These are phyloP conservation scores for Metschnikowia matae DNA, from an alignment of 805 yeast species.

Conservation along the genomic window DNA sequence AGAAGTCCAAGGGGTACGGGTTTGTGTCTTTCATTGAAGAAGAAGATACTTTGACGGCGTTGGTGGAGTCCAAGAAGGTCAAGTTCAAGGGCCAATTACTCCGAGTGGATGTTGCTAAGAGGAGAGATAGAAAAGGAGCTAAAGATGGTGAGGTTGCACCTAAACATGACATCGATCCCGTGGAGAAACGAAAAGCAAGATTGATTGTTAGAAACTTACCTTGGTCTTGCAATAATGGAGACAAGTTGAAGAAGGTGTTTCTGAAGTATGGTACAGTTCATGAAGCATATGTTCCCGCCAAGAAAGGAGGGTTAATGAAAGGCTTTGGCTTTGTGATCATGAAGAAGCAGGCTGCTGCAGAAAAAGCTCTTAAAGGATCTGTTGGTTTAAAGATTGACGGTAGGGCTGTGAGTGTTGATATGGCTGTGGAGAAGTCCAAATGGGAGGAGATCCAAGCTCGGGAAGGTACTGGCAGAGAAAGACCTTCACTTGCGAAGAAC, in stretches of 20 bases:
- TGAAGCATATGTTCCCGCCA: slow-evolving; percentile 86
- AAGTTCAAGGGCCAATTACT: slow-evolving; percentile 65
- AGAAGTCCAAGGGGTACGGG: slow-evolving; percentile 89
- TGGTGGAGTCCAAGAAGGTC: slow-evolving; percentile 58
- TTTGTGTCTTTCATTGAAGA: slow-evolving; percentile 85
- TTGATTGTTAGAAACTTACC: slow-evolving; percentile 89
- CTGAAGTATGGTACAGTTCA: slow-evolving; percentile 78
- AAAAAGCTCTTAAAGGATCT: slow-evolving; percentile 70
- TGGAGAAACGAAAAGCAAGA: slow-evolving; percentile 81
- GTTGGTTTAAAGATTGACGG: slow-evolving; percentile 79
- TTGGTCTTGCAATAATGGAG: slow-evolving; percentile 86
- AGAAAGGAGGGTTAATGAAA: slow-evolving; percentile 80
- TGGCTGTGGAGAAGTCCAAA: slow-evolving; percentile 81
- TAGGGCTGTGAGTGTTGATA: slow-evolving; percentile 89
- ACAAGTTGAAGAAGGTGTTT: slow-evolving; percentile 65
- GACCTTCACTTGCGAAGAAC: slow-evolving; percentile 31
- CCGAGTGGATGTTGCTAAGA: slow-evolving; percentile 83
- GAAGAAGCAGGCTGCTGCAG: slow-evolving; percentile 75
- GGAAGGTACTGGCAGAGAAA: slow-evolving; percentile 21
- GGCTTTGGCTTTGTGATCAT: slow-evolving; percentile 95
- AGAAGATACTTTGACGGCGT: slow-evolving; percentile 78
- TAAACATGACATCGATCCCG: slow-evolving; percentile 26
- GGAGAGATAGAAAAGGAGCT: slow-evolving; percentile 69
- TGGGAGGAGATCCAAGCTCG: slow-evolving; percentile 58
- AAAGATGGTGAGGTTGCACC: slow-evolving; percentile 11